phyloP scores from a whole-genome alignment of 495 filamentous ascomycete genomes.

The Hypomontagnella submonticulosa region DNA sequence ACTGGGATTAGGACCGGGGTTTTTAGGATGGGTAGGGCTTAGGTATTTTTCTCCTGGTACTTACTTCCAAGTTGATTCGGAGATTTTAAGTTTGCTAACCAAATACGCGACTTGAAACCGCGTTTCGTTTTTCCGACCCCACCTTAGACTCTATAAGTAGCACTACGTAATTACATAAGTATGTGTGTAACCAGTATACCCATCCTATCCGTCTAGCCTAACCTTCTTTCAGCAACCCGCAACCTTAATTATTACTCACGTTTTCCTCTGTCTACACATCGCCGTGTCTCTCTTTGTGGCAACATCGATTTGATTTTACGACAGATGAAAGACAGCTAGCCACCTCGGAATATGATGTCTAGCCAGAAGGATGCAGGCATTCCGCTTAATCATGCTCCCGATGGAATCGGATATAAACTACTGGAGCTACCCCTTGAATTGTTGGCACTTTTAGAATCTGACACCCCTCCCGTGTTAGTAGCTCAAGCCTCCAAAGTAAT shows the following conservation, averaged over 20 bases:
- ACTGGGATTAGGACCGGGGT: constrained; percentile 29
- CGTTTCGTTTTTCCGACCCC: constrained; percentile 25
- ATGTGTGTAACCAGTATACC: too few species aligned
- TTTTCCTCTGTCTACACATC: too few species aligned
- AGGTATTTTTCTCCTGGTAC: constrained; percentile 31
- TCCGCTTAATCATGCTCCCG: constrained; percentile 69
- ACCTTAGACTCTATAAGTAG: constrained; percentile 1
- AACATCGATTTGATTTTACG: too few species aligned
- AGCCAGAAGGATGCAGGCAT: constrained; percentile 69
- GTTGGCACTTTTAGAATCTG: constrained; percentile 70
- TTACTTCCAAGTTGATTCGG: too few species aligned
- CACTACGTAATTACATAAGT: too few species aligned
- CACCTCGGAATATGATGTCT: constrained; percentile 58
- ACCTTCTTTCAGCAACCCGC: too few species aligned
- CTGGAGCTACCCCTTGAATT: constrained; percentile 85
- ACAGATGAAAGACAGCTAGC: too few species aligned
- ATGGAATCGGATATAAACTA: constrained; percentile 73
- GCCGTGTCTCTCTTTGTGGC: too few species aligned
- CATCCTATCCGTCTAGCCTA: too few species aligned
- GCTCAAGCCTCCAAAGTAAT: constrained; percentile 6
- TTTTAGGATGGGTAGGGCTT: constrained; percentile 32
- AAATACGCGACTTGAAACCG: constrained; percentile 33
- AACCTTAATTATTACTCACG: too few species aligned
- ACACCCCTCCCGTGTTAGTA: constrained; percentile 69
- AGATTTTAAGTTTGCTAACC: constrained; percentile 30